Base-by-base conservation (phyloP, 2,329 filamentous ascomycete species). In the Fusarium nisikadoi region DNA sequence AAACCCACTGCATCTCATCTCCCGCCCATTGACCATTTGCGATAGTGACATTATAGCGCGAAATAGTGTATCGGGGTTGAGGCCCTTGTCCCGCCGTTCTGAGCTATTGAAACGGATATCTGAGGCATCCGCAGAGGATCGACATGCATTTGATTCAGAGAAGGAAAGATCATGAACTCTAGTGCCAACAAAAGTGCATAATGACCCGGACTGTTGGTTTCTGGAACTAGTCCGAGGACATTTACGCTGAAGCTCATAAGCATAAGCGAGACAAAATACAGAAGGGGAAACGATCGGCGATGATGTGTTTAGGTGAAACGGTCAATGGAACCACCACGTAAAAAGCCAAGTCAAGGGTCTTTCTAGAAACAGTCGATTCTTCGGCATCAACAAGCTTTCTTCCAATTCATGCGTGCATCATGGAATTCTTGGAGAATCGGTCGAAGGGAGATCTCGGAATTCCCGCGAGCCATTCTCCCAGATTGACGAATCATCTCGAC, bases 371-470 rank as follows among this genome's bases (percentile, higher is more conserved):
- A 36, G 19, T 36, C 31, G 41, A 57, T 36, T 50, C 31, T 35
- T 49, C 41, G 31, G 54, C 41, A 57, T 57, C 23, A 23, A 36
- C 31, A 57, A 36, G 36, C 35, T 42, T 57, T 35, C 11, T 14
- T 57, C 9, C 14, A 35, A 36, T 47, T 25, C 39, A 53, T 29
- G 14, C 17, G 14, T 23, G 23, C 19, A 35, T 27, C 20, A 25
- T n/a, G 14, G n/a, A n/a, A n/a, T n/a, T n/a, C n/a, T n/a, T n/a
- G n/a, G 38, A 61, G 35, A 35, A 29, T 64, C 61, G 65, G 65
- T 27, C 39, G 36, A 69, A 52, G 39, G 65, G 66, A 64, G 49
- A 62, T 52, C 25, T 68, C 65, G 65, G 65, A 33, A 69, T 64
- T 38, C 17, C 65, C 64, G 65, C 41, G 23, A 43, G 50, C 25